Base-by-base conservation (phyloP, 805 yeast species). In the Ogataea parapolymorpha region DNA sequence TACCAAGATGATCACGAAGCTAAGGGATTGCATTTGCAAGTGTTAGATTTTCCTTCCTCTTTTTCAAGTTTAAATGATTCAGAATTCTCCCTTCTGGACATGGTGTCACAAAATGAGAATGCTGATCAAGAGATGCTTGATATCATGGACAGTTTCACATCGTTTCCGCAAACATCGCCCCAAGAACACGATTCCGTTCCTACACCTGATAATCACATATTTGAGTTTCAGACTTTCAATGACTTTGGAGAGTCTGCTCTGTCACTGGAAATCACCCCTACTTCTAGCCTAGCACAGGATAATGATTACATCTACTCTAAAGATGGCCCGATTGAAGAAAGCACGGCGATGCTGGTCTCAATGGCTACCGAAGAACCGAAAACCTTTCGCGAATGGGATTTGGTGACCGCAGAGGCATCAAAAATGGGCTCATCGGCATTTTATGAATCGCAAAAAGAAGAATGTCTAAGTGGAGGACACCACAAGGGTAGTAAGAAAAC, bases 131-230 rank as follows among this genome's bases (percentile, higher is more conserved):
- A 45, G 17, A 41, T 42, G 44, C 15, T 31, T 7, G 42, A 42
- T 22, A 20, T 45, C 26, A 36, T 42, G 22, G 39, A 35, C 18
- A 30, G 33, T 12, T 34, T 45, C 26, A 30, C 44, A 6, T 18
- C 32, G 5, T 13, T 42, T 5, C 35, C 41, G 4, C 44, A 45
- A n/a, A 15, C 26, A 6, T 37, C 44, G 2, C 44, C 43, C 3
- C 39, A 32, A 16, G 37, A 39, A 26, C 44, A 41, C 10, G 45
- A 45, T 11, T 29, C 42, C 11, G 26, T 42, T 23, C 39, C 15
- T 6, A 34, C 49, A 14, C 43, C 46, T 14, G 49, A 45, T 14
- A 37, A 45, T 18, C 34, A 39, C 11, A 17, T 45, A 11, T 45
- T 42, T 45, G 49, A 42, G 35, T 42, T 40, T 22, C 41, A 42